Evolutionary conservation across 2,329 filamentous ascomycete species (phyloP), one percentile per base, ranked within the genome.

Genomic region (Setomelanomma holmii): DNA sequence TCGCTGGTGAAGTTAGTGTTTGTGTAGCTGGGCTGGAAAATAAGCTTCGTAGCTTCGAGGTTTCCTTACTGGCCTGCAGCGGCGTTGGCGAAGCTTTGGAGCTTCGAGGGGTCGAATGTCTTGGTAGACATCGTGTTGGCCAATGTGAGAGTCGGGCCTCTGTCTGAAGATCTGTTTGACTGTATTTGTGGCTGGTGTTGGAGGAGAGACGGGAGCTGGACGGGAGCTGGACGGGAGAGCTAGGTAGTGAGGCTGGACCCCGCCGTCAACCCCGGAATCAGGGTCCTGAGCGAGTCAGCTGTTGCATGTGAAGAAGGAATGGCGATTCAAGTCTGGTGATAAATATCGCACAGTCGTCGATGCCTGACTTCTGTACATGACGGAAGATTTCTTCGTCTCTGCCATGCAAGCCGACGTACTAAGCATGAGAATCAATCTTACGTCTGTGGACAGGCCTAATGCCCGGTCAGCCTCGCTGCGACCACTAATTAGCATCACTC

Each of bases 21-120:
- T 40, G 51, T 42, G 33, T 10, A 6, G 27, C 27, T 30, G 27
- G 5, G 27, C n/a, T n/a, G n/a, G n/a, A n/a, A n/a, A 14, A 6
- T 30, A 30, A 30, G 20, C 41, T 50, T 49, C 8, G 38, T 19
- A 40, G 48, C 20, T 41, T 30, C 49, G 24, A 47, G 39, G 41
- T 45, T 38, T 45, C 84, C 89, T 82, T 82, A 93, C 90, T 96
- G 91, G 76, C 91, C 91, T 57, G 91, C 91, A 56, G 92, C 91
- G 44, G 89, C 90, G 68, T 91, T 82, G 64, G 86, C 85, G 76
- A 89, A 95, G 47, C 86, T 82, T 61, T 86, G 80, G 40, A 93
- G 80, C 52, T 87, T 85, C 49, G 84, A 79, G 49, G 80, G 78
- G 58, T 84, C 83, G 46, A 87, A 84, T 35, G 86, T 75, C 38